Conservation (phyloP, 108 stramenopile species). For the Cyclotella sp. region DNA sequence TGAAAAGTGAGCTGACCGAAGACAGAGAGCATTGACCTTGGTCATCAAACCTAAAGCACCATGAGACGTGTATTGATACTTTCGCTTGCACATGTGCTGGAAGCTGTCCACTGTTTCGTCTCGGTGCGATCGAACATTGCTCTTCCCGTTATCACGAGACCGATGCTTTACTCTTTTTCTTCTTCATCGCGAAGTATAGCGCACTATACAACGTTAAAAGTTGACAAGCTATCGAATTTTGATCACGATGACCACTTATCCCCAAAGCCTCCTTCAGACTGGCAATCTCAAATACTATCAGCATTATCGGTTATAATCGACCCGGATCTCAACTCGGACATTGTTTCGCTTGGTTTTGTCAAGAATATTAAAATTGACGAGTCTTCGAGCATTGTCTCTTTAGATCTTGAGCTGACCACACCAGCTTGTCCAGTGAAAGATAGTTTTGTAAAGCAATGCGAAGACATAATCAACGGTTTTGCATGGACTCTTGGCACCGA, state of each 20-base stretch:
- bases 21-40: too few species aligned
- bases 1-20: too few species aligned
- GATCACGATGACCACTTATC: neutral
- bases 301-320: slow-evolving; percentile 72
- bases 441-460: slow-evolving; percentile 63
- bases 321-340: slow-evolving; percentile 77
- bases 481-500: slow-evolving; percentile 56
- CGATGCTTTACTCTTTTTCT: neutral
- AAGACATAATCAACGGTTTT: slow-evolving; percentile 60
- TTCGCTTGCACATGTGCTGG: neutral
- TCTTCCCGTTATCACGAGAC: neutral
- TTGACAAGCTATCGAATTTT: too few species aligned
- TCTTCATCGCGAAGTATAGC: too few species aligned
- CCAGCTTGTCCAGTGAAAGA: slow-evolving; percentile 85
- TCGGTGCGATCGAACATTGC: neutral
- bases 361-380: slow-evolving; percentile 69
- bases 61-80: neutral
- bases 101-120: neutral
- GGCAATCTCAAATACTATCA: slow-evolving; percentile 72
- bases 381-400: slow-evolving; percentile 50
- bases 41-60: too few species aligned
- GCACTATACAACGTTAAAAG: too few species aligned
- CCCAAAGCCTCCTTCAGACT: slow-evolving; percentile 60
- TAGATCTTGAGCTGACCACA: slow-evolving; percentile 81
- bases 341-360: slow-evolving; percentile 83